Evolutionary conservation across 306 rosid species (phyloP), one percentile per base, ranked within the genome.

Genomic region (Glycyrrhiza uralensis): DNA sequence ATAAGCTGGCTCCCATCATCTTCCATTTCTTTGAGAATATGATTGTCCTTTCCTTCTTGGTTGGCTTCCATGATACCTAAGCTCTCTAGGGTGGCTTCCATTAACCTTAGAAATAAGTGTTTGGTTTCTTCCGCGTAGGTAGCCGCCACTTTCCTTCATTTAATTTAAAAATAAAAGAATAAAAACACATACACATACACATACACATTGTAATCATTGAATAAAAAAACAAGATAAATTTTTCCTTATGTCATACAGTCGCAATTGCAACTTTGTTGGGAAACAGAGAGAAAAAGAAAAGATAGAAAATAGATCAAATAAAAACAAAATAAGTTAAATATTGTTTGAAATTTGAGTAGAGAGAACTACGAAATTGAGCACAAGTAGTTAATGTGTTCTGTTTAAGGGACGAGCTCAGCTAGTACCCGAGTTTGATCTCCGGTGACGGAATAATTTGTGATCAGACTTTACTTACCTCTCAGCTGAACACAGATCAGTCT

Each of bases 1-100:
- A 93, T 84, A 74, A 93, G 72, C 68, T 93, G 98, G 85, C 98
- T 90, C 33, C 98, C 98, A 76, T 85, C 98, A 76, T 85, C 77
- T 86, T 86, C 64, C 20, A 93, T 81, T 0, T 81, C 86, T 30
- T 83, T 83, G n/a, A 84, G 1, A 28, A 84, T 45, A 30, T n/a
- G n/a, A n/a, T 71, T 77, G 29, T 75, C 79, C 0, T 85, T 76
- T 39, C 61, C 85, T 35, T 68, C 63, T 32, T 76, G 44, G 2
- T 52, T 66, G 70, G 45, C 42, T 75, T 76, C 87, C 72, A 55
- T 72, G 8, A 69, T 46, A 30, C 85, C 90, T 54, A 90, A 84
- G 82, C 96, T 88, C 80, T 93, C 98, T 23, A 83, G 2, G 4
- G 90, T 83, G 61, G 89, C 90, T 63, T 83, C 86, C 89, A 84